Evolutionary conservation across 768 basidiomycete genomes (phyloP), one percentile per base, ranked within the genome.

Genomic region (Nevesoporus exiguus): DNA sequence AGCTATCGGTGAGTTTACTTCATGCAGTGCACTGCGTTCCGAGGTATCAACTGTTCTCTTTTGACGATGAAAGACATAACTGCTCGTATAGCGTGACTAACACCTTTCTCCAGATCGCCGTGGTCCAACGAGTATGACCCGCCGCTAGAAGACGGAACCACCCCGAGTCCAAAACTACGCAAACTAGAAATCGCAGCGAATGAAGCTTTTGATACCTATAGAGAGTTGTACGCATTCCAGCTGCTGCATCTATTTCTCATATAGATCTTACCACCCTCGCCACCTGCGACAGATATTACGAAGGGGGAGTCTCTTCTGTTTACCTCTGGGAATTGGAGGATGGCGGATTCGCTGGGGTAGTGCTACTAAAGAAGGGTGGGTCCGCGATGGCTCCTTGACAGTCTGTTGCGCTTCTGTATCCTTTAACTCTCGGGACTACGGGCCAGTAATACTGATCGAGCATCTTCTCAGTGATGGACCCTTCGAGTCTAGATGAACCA

Each of bases 291-390:
- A 90, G 88, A 80, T 99, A 99, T 77, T 99, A 85, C 70, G 97
- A 98, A 72, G 96, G 96, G n/a, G 97, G 97, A 4, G 86, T 93
- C 2, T 97, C 93, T 25, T 93, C 90, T 22, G 96, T 97, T 15
- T 99, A 95, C 72, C 83, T 99, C 19, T 99, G 97, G 97, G 96
- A 98, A 67, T 79, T 94, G 25, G 96, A 98, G 54, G 95, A 98
- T 63, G 92, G 91, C 15, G 90, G 88, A 47, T 98, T 98, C 71
- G 96, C 97, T 9, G 97, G 97, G 10, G 96, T 96, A 2, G 97
- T 98, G 1, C 74, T 99, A 50, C 75, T 99, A 59, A 97, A 98
- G 79, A 99, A 98, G 76, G 80, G 95, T 95, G 54, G 55, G 78
- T 68, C 15, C 24, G 22, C 24, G 30, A 33, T 21, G 42, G 33